Conservation (phyloP, 305 asterid species). For the Rubia peregrina region DNA sequence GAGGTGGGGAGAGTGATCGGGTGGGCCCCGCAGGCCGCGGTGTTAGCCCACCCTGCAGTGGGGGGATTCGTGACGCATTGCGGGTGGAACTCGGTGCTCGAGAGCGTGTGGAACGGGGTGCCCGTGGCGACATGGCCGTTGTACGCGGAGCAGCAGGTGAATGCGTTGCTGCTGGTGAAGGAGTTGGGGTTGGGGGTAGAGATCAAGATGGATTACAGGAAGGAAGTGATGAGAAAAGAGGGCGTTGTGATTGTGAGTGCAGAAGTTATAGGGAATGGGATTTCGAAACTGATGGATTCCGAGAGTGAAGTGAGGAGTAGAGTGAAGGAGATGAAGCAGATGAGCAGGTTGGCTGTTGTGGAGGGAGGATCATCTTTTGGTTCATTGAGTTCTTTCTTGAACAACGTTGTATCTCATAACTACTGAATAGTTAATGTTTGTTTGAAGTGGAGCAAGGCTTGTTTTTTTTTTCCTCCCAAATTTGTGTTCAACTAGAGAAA, state of each 20-base stretch:
- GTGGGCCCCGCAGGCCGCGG: conserved; percentile 2
- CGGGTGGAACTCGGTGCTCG: neutral
- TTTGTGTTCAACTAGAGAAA: no score
- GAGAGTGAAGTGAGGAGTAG: conserved; percentile 1
- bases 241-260: conserved; percentile 23
- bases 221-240: neutral
- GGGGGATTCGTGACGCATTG: conserved; percentile 10
- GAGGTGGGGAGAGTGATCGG: neutral
- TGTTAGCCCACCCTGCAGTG: neutral
- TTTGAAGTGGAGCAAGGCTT: no score
- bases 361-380: conserved; percentile 8
- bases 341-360: conserved; percentile 10
- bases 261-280: conserved; percentile 4
- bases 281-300: neutral
- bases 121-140: conserved; percentile 45
- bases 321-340: conserved; percentile 14
- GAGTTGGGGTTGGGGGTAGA: conserved; percentile 41
- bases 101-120: conserved; percentile 2
- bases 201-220: conserved; percentile 9
- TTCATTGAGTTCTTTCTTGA: neutral
- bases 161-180: conserved; percentile 40
- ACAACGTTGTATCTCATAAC: neutral
- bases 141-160: conserved; percentile 50
- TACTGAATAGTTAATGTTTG: no score
- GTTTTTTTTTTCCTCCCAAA: no score